Base-by-base conservation (phyloP, 2,329 filamentous ascomycete species). In the Ilyonectria mors-panacis region DNA sequence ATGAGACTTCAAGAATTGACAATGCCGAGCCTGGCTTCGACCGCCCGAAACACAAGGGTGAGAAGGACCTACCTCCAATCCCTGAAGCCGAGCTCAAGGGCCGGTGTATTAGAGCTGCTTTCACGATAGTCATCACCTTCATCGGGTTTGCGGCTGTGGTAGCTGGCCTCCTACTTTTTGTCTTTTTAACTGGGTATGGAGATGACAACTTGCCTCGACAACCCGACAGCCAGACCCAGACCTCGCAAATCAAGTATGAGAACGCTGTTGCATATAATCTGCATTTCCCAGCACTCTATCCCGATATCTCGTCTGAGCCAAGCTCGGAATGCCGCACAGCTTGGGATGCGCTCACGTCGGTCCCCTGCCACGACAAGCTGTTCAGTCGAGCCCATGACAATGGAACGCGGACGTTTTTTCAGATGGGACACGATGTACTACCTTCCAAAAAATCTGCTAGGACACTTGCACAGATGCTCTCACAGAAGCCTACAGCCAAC, bases 341-440 rank as follows among this genome's bases (percentile, higher is more conserved):
- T 3, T 63, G 60, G 60, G n/a, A 63, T 44, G n/a, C 23, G 9
- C 53, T 63, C 12, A 44, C 33, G 2, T 30, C 28, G 2, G 44
- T 63, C 9, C 60, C 44, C 7, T 63, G 60, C 23, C 60, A 63
- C 35, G 60, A 57, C 60, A 63, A 58, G 19, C 4, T 63, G 17
- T 63, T 63, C 37, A 33, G 51, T 28, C 53, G 60, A 33, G 26
- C 10, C 23, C 39, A 44, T 19, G 60, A 63, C 53, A 63, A 63
- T 33, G 33, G 60, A 21, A 44, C 33, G 17, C 39, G n/a, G 12
- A 12, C n/a, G 15, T 2, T 7, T 12, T 15, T 23, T 50, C 10
- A 42, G 53, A 30, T 57, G 45, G 44, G 53, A 57, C 17, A 53
- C 53, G 15, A 63, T 51, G 53, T 50, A 57, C n/a, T 51, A 51